Evolutionary conservation across 1,284 basidiomycete genomes (phyloP), one percentile per base, ranked within the genome.

Genomic region (Fistulinella cinereoalba): DNA sequence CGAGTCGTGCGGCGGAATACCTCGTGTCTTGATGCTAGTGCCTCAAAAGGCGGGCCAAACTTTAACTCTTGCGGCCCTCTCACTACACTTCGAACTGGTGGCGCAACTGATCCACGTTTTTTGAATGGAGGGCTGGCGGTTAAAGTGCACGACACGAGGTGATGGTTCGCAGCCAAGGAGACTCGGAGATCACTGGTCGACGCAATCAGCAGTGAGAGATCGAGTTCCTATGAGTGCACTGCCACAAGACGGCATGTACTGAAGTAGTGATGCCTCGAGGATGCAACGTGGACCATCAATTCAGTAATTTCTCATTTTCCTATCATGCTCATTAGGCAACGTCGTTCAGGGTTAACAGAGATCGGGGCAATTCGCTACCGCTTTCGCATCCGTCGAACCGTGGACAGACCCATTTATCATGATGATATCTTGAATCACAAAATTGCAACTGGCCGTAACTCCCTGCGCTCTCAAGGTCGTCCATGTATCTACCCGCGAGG

Each of bases 401-500:
- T n/a, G n/a, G n/a, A n/a, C n/a, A n/a, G n/a, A n/a, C n/a, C n/a
- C n/a, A n/a, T n/a, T n/a, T n/a, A n/a, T n/a, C n/a, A n/a, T n/a
- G n/a, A n/a, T n/a, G n/a, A n/a, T n/a, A n/a, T n/a, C n/a, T n/a
- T n/a, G n/a, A n/a, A n/a, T n/a, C n/a, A n/a, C n/a, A n/a, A n/a
- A n/a, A n/a, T n/a, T n/a, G n/a, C n/a, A n/a, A n/a, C n/a, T n/a
- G n/a, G 37, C 47, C 44, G 21, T 60, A 57, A 3, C 60, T 57
- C 15, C 58, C 55, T 5, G 58, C 58, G 0, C 56, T 62, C 15
- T 62, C 43, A 13, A 58, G 46, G 3, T 53, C 51, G 15, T 53
- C 60, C 1, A 57, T 60, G 69, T 71, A 63, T 4, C 73, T 74
- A 1, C 77, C 76, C 74, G 79, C 60, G 77, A 80, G 6, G 40